Base-by-base conservation (phyloP, 768 basidiomycete genomes). In the Clathrus columnatus region DNA sequence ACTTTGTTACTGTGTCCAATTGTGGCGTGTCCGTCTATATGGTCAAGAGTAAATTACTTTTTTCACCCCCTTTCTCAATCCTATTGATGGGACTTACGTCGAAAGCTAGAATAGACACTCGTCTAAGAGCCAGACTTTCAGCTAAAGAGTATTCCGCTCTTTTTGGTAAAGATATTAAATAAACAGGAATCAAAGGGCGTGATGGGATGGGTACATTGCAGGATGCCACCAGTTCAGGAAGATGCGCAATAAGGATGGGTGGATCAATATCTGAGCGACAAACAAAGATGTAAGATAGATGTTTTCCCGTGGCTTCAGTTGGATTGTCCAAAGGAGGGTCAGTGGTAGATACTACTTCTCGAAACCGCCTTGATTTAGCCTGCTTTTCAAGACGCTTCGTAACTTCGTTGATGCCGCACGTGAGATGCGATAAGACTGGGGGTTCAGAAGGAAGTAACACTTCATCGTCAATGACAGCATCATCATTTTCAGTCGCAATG, bases 221-320 rank as follows among this genome's bases (percentile, higher is more conserved):
- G 0, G 85, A 77, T 0, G 91, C 90, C 5, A 89, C 79, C 30
- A 92, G 74, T 61, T 83, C 79, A 8, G 85, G 89, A 20, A 93
- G 66, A 66, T 93, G 90, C 47, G 80, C 81, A 50, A 91, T 72
- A 49, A 91, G 70, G 17, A 81, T 69, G 7, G 82, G 75, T 10
- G 90, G 87, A 64, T 91, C 80, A 56, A 91, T 69, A 62, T 92
- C 91, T 28, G 79, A 79, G 43, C 77, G 75, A 66, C 90, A 93
- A 30, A 82, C 84, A 57, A 91, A 77, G 24, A 93, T 71, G 48
- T 59, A 57, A 50, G 58, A 63, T 58, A 60, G 42, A 36, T 26
- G 47, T 75, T 59, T 61, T 67, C 24, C 41, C 17, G 48, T 28
- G 30, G 46, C 18, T 20, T 56, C 32, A 41, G 26, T 48, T 24